phyloP scores from a whole-genome alignment of 306 rosid genomes.

The Castanopsis chinensis region DNA sequence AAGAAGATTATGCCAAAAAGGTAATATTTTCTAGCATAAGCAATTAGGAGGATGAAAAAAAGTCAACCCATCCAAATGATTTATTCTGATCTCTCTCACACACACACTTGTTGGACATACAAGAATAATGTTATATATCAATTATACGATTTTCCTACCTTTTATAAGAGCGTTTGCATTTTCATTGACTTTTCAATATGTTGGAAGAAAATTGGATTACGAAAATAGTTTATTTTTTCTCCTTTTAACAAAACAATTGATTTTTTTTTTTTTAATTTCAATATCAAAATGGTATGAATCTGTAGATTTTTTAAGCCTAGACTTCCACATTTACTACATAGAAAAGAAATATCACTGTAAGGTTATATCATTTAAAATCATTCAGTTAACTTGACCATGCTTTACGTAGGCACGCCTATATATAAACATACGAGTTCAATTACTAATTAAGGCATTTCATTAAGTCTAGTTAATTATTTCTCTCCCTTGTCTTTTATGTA shows the following conservation, averaged over 20 bases:
- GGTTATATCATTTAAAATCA: background rate
- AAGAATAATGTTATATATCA: background rate
- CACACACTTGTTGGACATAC: background rate
- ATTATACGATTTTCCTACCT: background rate
- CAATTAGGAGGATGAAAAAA: background rate
- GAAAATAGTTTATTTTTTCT: background rate
- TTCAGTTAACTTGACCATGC: background rate
- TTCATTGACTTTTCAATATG: background rate
- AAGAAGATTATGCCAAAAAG: background rate
- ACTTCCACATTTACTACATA: too few relatives aligned
- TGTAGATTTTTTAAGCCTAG: too few relatives aligned
- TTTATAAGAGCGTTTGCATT: background rate
- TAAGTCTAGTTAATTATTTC: too few relatives aligned
- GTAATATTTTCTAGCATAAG: background rate
- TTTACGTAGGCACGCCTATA: background rate
- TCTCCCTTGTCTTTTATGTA: too few relatives aligned
- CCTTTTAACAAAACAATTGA: too few relatives aligned
- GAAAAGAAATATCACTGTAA: background rate
- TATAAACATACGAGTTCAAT: too few relatives aligned
- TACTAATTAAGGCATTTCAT: too few relatives aligned
- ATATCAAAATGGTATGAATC: too few relatives aligned
- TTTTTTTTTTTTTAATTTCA: too few relatives aligned
- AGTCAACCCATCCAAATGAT: background rate
- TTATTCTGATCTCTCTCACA: background rate
- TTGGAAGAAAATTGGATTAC: background rate